Evolutionary conservation across 2,329 filamentous ascomycete species (phyloP).

Genomic region (Dothiorella sarmentorum): DNA sequence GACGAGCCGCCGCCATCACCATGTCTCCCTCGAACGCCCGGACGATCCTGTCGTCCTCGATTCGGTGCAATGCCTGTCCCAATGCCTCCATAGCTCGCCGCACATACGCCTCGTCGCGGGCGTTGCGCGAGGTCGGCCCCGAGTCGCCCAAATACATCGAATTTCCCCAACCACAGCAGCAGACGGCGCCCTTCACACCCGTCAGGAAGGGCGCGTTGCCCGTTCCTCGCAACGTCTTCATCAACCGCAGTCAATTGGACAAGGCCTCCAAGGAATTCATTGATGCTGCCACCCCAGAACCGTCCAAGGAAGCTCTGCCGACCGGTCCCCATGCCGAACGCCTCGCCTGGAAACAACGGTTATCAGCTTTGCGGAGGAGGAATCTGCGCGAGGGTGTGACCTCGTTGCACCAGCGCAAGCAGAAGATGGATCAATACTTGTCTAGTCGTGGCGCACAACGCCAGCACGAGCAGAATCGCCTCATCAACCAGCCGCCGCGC

Average conservation of each 20-base stretch:
- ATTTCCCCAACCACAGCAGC: slow-evolving; percentile 73
- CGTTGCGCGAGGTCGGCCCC: slow-evolving; percentile 43
- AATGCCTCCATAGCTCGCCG: slow-evolving; percentile 7
- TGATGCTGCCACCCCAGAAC: slow-evolving; percentile 55
- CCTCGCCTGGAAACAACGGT: slow-evolving; percentile 64
- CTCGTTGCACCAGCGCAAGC: slow-evolving; percentile 57
- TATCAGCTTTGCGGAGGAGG: slow-evolving; percentile 68
- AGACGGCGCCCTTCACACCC: slow-evolving; percentile 50
- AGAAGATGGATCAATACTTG: slow-evolving; percentile 25
- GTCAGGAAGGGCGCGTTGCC: slow-evolving; percentile 75
- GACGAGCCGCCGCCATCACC: neutral
- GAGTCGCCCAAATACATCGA: slow-evolving; percentile 87
- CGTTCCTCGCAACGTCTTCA: slow-evolving; percentile 76
- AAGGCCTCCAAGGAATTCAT: slow-evolving; percentile 64
- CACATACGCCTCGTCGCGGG: slow-evolving; percentile 38
- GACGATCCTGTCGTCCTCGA: neutral
- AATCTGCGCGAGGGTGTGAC: slow-evolving; percentile 70
- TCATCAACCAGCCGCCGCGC: slow-evolving; percentile 62
- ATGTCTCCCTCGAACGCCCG: slow-evolving; percentile 13
- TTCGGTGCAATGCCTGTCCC: slow-evolving; percentile 7
- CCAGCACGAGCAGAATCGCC: slow-evolving; percentile 48
- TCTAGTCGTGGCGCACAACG: slow-evolving; percentile 25
- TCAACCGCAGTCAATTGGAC: slow-evolving; percentile 31
- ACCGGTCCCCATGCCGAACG: slow-evolving; percentile 46
- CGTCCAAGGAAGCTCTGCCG: slow-evolving; percentile 38